Percentiles rank a stretch among this genome's conserved stretches.
Conservation (phyloP, 768 basidiomycete species). For the Lactarius psammicola region DNA sequence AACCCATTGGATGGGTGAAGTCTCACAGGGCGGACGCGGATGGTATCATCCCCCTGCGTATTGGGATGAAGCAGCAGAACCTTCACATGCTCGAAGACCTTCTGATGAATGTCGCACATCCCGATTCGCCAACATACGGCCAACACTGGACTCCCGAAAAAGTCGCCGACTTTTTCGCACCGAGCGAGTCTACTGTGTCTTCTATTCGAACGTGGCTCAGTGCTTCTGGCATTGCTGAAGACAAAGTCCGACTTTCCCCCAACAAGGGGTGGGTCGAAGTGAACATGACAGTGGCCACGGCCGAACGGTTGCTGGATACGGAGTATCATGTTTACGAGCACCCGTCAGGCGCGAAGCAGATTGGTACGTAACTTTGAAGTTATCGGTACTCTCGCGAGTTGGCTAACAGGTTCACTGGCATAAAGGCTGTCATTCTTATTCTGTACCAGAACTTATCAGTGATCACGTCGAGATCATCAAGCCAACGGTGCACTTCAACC, state of each 20-base stretch:
- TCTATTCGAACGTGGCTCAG: conserved; percentile 44
- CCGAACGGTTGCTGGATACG: conserved; percentile 44
- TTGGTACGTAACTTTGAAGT: conserved; percentile 33
- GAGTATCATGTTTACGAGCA: conserved; percentile 45
- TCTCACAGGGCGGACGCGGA: conserved; percentile 35
- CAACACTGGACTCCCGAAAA: conserved; percentile 44
- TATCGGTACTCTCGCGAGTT: neutral
- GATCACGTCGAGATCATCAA: conserved; percentile 44
- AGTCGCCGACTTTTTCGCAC: conserved; percentile 44
- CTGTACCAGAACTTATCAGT: conserved; percentile 39
- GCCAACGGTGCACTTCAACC: conserved; percentile 45
- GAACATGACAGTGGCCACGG: conserved; percentile 43
- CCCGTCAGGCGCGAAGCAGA: conserved; percentile 37
- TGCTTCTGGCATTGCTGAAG: conserved; percentile 37
- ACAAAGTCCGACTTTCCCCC: conserved; percentile 37
- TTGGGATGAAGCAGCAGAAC: conserved; percentile 46
- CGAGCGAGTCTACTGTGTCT: conserved; percentile 38
- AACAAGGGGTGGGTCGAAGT: conserved; percentile 44
- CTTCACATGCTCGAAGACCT: conserved; percentile 41
- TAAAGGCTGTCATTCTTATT: conserved; percentile 41
- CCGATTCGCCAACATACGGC: conserved; percentile 46
- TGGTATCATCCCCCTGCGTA: conserved; percentile 42
- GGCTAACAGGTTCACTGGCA: no score
- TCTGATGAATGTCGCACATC: conserved; percentile 45
- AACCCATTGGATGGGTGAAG: conserved; percentile 38